Evolutionary conservation across 768 basidiomycete species (phyloP).

Genomic region (Neoboletus brunneissimus): DNA sequence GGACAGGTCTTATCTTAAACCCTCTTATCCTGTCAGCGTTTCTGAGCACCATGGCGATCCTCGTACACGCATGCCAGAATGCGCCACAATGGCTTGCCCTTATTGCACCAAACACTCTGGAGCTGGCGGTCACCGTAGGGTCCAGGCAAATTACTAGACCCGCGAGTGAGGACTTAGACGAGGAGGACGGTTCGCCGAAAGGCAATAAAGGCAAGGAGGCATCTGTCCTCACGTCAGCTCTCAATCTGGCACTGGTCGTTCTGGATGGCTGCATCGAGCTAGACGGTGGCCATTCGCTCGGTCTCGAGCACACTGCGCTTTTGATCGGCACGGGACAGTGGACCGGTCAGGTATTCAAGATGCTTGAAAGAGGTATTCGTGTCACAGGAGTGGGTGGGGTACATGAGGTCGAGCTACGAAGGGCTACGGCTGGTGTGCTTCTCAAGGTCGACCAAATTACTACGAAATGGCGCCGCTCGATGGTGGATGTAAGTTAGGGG

Average conservation of each 20-base stretch:
- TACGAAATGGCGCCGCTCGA: constrained; percentile 63
- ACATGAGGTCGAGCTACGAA: constrained; percentile 58
- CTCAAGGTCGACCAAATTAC: constrained; percentile 75
- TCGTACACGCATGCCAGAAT: constrained; percentile 80
- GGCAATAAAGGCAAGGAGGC: constrained; percentile 53
- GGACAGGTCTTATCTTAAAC: constrained; percentile 79
- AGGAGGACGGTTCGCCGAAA: constrained; percentile 24
- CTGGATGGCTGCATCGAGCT: constrained; percentile 73
- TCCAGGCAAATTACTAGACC: constrained; percentile 55
- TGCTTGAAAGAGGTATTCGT: constrained; percentile 61
- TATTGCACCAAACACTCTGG: constrained; percentile 77
- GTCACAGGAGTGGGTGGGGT: constrained; percentile 64
- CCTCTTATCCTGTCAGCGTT: constrained; percentile 75
- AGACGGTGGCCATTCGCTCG: constrained; percentile 73
- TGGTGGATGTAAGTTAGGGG: constrained; percentile 43
- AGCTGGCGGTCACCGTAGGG: constrained; percentile 79
- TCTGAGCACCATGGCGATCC: constrained; percentile 68
- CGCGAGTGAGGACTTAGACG: constrained; percentile 35
- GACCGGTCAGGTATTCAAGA: constrained; percentile 65
- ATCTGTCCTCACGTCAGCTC: constrained; percentile 65
- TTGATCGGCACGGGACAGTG: constrained; percentile 77
- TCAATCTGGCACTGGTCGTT: constrained; percentile 76
- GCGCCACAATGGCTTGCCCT: constrained; percentile 79
- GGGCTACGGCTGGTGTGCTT: constrained; percentile 76
- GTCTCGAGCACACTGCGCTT: constrained; percentile 71